Evolutionary conservation across 306 rosid genomes (phyloP).

Genomic region (Oxytropis ochrocephala): DNA sequence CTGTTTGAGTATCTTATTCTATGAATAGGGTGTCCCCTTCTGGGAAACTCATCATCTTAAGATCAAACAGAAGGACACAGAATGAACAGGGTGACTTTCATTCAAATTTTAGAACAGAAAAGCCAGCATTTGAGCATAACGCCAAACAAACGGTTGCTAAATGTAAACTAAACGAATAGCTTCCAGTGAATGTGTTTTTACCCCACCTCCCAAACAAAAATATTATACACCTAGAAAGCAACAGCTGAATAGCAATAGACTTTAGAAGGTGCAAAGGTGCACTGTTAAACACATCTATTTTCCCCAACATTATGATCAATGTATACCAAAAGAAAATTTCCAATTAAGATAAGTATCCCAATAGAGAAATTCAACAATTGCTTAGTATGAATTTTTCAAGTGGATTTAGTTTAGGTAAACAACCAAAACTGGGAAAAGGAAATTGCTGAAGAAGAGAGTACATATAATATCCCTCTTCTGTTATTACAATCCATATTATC

Average conservation of each 20-base stretch:
- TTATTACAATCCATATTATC: constrained; percentile 32
- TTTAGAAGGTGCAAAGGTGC: background rate
- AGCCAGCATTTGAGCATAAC: background rate
- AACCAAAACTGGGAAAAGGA: constrained; percentile 5
- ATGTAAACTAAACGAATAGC: background rate
- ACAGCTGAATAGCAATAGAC: background rate
- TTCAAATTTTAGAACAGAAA: background rate
- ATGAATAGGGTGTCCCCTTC: background rate
- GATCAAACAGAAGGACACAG: background rate
- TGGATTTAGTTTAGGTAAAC: background rate
- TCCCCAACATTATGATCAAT: background rate
- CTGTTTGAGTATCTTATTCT: background rate
- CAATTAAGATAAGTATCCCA: background rate
- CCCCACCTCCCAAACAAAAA: background rate
- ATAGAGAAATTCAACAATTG: background rate
- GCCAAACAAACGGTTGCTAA: no score
- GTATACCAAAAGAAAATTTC: background rate
- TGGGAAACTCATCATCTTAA: background rate
- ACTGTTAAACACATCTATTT: background rate
- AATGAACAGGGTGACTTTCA: background rate
- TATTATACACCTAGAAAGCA: background rate
- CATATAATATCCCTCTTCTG: constrained; percentile 13
- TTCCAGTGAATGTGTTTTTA: no score
- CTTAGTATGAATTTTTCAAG: background rate
- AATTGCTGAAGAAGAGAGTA: background rate